phyloP scores from a whole-genome alignment of 129 eudicot genomes.

The Flaveria bidentis region DNA sequence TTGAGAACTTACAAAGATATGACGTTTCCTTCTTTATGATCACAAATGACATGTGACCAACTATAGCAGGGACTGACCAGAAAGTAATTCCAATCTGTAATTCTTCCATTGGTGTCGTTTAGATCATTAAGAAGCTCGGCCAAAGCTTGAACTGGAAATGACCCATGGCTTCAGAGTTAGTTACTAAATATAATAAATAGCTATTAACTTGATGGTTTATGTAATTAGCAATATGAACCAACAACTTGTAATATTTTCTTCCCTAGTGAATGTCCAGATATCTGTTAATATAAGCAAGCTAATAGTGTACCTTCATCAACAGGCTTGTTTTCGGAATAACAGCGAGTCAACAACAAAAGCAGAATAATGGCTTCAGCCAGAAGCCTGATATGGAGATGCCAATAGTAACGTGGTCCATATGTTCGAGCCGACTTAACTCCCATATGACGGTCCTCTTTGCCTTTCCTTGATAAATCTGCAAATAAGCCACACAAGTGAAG shows the following conservation, averaged over 20 bases:
- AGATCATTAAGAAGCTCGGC: constrained; percentile 47
- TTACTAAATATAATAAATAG: no score
- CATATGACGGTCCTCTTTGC: constrained; percentile 22
- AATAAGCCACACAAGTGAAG: background rate
- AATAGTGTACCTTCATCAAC: constrained; percentile 60
- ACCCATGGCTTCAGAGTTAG: no score
- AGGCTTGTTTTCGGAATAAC: constrained; percentile 43
- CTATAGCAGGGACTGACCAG: constrained; percentile 83
- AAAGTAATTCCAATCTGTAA: constrained; percentile 58
- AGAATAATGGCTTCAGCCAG: constrained; percentile 39
- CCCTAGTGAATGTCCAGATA: no score
- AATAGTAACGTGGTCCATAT: constrained; percentile 30
- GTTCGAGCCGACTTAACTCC: constrained; percentile 25
- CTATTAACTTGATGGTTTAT: no score
- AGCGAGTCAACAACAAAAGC: constrained; percentile 39
- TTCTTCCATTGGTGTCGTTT: constrained; percentile 58
- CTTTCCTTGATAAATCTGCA: constrained; percentile 30
- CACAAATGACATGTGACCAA: constrained; percentile 91
- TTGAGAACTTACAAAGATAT: constrained; percentile 60
- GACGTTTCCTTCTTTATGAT: constrained; percentile 60
- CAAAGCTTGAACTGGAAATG: constrained; percentile 65
- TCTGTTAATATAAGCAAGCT: background rate
- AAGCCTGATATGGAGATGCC: constrained; percentile 41
- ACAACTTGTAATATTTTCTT: no score
- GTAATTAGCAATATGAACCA: no score